Evolutionary conservation across 257 asterid species (phyloP), one percentile per base, ranked within the genome.

Genomic region (Salvia miltiorrhiza): DNA sequence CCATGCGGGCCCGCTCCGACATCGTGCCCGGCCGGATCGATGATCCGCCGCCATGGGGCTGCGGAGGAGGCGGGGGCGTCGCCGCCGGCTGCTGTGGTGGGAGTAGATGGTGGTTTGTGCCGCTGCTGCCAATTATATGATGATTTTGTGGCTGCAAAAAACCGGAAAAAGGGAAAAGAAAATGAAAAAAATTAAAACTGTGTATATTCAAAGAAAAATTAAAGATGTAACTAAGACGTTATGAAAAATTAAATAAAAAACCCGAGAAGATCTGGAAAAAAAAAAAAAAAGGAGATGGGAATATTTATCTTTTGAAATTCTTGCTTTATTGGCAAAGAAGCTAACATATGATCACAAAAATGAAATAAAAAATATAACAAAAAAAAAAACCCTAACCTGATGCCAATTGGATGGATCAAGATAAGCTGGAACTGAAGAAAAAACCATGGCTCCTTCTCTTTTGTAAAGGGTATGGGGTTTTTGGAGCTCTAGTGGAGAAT

Each of bases 1-100:
- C 98, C 54, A 87, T 5, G 11, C 96, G 90, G 28, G 98, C 98
- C n/a, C 92, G 81, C 72, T 92, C 96, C 0, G 96, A 81, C 98
- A 89, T 83, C 6, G 96, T 84, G 0, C 96, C 96, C 0, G 98
- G 96, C 2, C 96, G 83, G 64, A 87, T 79, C 0, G 88, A 72
- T 9, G 84, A 43, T 35, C 83, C 81, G 11, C 78, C 65, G 0
- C 71, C 86, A 48, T 78, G 88, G 0, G 83, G 85, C 30, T 63
- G 70, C 10, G 40, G 2, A 0, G 92, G 81, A 1, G 82, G 82
- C 2, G 82, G 71, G 0, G 78, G 60, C 12, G 62, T 40, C 9
- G 78, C 76, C 8, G 85, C 17, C 56, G 69, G 52, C 13, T 28
- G 83, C 0, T 67, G 73, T 4, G 63, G 48, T 19, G 79, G 72